phyloP scores from a whole-genome alignment of 768 basidiomycete species.

The Termitomyces sp. region DNA sequence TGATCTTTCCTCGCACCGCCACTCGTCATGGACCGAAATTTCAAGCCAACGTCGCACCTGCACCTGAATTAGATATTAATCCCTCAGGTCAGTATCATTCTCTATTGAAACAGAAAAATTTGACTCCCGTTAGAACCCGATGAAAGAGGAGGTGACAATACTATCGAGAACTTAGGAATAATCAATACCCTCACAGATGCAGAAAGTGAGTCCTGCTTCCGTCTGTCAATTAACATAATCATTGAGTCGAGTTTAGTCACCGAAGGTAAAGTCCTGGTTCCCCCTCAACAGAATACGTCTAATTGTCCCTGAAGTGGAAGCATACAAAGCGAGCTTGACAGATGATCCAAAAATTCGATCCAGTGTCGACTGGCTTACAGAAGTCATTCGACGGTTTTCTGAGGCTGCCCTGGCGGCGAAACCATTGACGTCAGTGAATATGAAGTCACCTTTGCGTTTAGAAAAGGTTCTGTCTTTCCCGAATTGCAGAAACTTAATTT shows the following conservation, averaged over 20 bases:
- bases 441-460: constrained; percentile 47
- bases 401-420: constrained; percentile 55
- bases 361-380: constrained; percentile 80
- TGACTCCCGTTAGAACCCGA: constrained; percentile 40
- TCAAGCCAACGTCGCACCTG: constrained; percentile 58
- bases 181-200: constrained; percentile 59
- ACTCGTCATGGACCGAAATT: constrained; percentile 88
- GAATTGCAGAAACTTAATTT: background rate
- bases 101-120: background rate
- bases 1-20: constrained; percentile 91
- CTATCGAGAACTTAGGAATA: constrained; percentile 65
- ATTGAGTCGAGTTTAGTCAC: constrained; percentile 32
- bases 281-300: background rate
- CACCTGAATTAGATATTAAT: constrained; percentile 33
- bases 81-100: constrained; percentile 29
- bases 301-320: constrained; percentile 47
- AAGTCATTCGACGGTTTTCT: constrained; percentile 66
- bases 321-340: constrained; percentile 52
- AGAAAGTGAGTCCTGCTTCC: constrained; percentile 48
- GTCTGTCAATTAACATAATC: constrained; percentile 15
- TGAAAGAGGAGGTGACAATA: constrained; percentile 63
- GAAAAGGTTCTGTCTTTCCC: constrained; percentile 51
- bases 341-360: constrained; percentile 44
- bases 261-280: constrained; percentile 38
- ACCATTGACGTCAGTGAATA: constrained; percentile 56